phyloP scores from a whole-genome alignment of 345 rosid genomes.

The Excoecaria agallocha region DNA sequence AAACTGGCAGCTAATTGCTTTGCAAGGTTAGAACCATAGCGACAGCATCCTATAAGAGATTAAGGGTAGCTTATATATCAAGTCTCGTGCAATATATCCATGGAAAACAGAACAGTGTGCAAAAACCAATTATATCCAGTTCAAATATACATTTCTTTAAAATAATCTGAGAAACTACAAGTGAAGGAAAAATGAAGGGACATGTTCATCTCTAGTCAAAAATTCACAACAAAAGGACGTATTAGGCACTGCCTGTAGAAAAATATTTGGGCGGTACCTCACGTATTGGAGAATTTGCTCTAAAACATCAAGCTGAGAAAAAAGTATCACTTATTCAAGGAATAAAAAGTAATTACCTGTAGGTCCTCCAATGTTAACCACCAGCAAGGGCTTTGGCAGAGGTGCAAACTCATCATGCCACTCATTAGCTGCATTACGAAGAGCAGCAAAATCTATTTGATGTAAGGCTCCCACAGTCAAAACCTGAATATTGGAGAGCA shows the following conservation, averaged over 20 bases:
- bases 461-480: constrained; percentile 88
- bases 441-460: constrained; percentile 78
- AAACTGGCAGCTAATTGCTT: constrained; percentile 63
- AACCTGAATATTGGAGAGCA: constrained; percentile 46
- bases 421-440: constrained; percentile 77
- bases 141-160: not conserved
- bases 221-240: not conserved
- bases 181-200: not conserved
- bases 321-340: constrained; percentile 1
- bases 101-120: constrained; percentile 1
- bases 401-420: constrained; percentile 96
- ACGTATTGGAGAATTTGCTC: not conserved
- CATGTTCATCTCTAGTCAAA: not conserved
- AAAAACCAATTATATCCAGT: not conserved
- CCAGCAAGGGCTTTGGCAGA: constrained; percentile 83
- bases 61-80: constrained; percentile 11
- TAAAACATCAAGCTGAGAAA: not conserved
- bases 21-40: constrained; percentile 83
- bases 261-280: not conserved
- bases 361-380: constrained; percentile 92
- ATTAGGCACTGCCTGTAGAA: not conserved
- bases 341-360: constrained; percentile 47
- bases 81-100: not conserved
- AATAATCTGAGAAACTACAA: not conserved
- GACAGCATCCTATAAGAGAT: constrained; percentile 56